Evolutionary conservation across 1,139 yeast species (phyloP).

Genomic region (Zygosaccharomyces sapae): DNA sequence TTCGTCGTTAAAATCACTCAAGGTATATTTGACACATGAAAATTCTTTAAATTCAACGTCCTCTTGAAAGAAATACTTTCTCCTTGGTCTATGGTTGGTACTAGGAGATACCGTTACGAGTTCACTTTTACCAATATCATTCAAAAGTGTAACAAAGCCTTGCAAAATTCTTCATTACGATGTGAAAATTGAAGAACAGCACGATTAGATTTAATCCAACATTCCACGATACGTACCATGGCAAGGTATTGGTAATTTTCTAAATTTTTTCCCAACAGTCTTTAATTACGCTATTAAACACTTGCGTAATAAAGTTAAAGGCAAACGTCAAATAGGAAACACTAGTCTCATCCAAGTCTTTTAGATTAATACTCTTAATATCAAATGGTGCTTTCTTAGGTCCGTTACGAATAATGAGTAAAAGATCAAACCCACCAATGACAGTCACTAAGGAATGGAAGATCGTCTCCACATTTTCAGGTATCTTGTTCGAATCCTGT

Average conservation of each 20-base stretch:
- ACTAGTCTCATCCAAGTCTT: constrained; percentile 14
- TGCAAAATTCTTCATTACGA: constrained; percentile 38
- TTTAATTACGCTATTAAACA: constrained; percentile 27
- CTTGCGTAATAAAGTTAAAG: constrained; percentile 26
- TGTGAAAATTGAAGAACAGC: constrained; percentile 41
- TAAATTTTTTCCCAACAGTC: constrained; percentile 24
- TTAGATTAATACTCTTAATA: constrained; percentile 7
- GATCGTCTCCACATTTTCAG: constrained; percentile 29
- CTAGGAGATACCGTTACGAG: constrained; percentile 7
- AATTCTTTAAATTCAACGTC: constrained; percentile 63
- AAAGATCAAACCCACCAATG: constrained; percentile 32
- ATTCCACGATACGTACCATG: constrained; percentile 46
- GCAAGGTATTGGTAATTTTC: constrained; percentile 31
- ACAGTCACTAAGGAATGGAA: constrained; percentile 26
- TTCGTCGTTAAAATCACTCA: constrained; percentile 59
- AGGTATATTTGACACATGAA: constrained; percentile 47
- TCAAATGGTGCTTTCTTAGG: constrained; percentile 5
- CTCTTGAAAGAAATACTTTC: constrained; percentile 56
- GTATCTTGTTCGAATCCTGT: constrained; percentile 30
- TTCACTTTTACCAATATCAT: constrained; percentile 28
- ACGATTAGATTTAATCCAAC: constrained; percentile 52
- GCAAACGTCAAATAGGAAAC: constrained; percentile 24
- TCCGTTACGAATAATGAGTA: constrained; percentile 11
- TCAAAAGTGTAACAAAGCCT: constrained; percentile 39
- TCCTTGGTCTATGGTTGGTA: constrained; percentile 36